Percentiles rank a stretch among this genome's conserved stretches.
These are phyloP conservation scores for Suillus occidentalis DNA, from an alignment of 768 basidiomycete species.

Conservation along the genomic window DNA sequence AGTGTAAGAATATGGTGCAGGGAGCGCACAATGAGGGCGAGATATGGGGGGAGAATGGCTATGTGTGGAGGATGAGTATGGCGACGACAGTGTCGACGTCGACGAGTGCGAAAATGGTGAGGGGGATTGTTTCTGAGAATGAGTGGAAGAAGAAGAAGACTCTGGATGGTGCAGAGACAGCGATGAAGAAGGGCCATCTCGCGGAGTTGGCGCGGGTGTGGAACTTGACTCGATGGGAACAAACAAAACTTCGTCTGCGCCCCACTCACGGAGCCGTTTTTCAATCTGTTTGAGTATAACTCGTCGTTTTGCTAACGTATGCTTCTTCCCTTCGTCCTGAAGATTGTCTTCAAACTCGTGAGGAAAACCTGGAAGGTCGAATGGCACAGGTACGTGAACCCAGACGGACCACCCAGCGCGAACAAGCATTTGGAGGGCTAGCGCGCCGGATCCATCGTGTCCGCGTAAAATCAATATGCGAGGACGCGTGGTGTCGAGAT, in stretches of 20 bases:
- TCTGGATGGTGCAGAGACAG: conserved; percentile 25
- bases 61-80: conserved; percentile 26
- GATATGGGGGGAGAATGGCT: conserved; percentile 22
- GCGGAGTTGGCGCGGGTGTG: conserved; percentile 20
- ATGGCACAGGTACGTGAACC: conserved; percentile 57
- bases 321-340: conserved; percentile 31
- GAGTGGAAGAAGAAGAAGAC: conserved; percentile 25
- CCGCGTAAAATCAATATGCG: conserved; percentile 68
- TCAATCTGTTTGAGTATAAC: conserved; percentile 47
- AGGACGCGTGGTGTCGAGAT: conserved; percentile 23
- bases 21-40: conserved; percentile 25
- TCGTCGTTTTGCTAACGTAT: conserved; percentile 40
- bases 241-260: conserved; percentile 77
- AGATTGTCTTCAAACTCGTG: conserved; percentile 38
- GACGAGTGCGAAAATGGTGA: conserved; percentile 34
- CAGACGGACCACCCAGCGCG: conserved; percentile 70
- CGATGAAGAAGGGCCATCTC: conserved; percentile 22
- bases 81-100: conserved; percentile 33
- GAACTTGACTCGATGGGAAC: conserved; percentile 33
- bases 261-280: conserved; percentile 61
- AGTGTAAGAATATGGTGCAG: conserved; percentile 30
- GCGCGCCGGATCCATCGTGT: conserved; percentile 73
- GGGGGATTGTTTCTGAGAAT: conserved; percentile 31
- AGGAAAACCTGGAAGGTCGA: conserved; percentile 30
- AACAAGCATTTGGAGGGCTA: conserved; percentile 78